These are phyloP conservation scores for Hysterium pulicare DNA, from an alignment of 2,329 filamentous ascomycete species.

Conservation along the genomic window DNA sequence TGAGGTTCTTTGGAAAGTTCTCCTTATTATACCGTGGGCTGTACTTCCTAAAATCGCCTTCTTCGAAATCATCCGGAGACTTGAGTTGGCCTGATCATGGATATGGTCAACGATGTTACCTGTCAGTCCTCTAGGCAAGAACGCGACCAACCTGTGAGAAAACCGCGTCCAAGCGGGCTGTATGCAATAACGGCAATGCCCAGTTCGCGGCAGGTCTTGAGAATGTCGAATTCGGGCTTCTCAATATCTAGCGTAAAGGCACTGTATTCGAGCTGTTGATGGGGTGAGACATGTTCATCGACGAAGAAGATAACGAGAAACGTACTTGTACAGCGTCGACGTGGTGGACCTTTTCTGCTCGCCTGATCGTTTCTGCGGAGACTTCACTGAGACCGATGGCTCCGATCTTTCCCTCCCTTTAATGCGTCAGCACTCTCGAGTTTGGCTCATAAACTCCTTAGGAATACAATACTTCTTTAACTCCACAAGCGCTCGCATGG, in stretches of 20 bases:
- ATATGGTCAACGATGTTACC: too few relatives aligned
- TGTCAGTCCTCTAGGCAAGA: too few relatives aligned
- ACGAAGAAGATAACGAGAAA: too few relatives aligned
- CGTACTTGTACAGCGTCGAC: slow-evolving; percentile 38
- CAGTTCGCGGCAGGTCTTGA: slow-evolving; percentile 33
- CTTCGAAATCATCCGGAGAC: slow-evolving; percentile 42
- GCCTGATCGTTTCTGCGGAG: slow-evolving; percentile 40
- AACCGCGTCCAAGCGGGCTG: slow-evolving; percentile 22
- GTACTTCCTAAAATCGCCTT: slow-evolving; percentile 22
- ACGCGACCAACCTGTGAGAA: slow-evolving; percentile 12
- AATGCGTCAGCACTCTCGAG: too few relatives aligned
- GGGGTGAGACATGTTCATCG: too few relatives aligned
- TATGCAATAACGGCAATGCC: slow-evolving; percentile 26
- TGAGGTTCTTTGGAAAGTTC: slow-evolving; percentile 16
- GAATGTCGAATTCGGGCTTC: slow-evolving; percentile 13
- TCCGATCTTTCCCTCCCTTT: slow-evolving; percentile 43
- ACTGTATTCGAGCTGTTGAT: slow-evolving; percentile 49
- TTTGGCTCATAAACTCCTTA: too few relatives aligned
- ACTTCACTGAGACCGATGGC: slow-evolving; percentile 43
- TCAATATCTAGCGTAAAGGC: slow-evolving; percentile 44
- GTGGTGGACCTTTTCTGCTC: slow-evolving; percentile 41
- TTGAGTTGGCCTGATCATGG: too few relatives aligned
- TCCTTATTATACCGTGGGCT: slow-evolving; percentile 37
- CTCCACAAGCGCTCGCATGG: neutral
- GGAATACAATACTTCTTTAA: slow-evolving; percentile 1